phyloP scores from a whole-genome alignment of 2,329 filamentous ascomycete genomes.

The Tolypocladium amazonense region DNA sequence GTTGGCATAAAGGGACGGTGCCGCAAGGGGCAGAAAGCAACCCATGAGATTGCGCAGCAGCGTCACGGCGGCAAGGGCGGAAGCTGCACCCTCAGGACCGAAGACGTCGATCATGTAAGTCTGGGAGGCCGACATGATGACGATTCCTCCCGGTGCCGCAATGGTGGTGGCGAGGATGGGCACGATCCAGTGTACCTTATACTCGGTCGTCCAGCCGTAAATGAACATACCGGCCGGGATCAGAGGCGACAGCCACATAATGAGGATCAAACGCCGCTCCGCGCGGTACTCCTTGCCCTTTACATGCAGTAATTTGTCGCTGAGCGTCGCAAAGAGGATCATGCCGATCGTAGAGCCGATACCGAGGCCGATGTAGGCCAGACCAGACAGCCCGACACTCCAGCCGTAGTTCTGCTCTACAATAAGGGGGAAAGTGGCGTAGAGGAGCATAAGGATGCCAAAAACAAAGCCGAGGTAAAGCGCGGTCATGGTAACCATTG shows the following conservation, averaged over 20 bases:
- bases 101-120: background rate
- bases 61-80: background rate
- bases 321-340: background rate
- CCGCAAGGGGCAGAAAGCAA: background rate
- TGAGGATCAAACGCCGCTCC: background rate
- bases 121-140: background rate
- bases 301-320: background rate
- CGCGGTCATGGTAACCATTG: background rate
- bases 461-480: background rate
- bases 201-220: background rate
- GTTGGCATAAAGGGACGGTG: background rate
- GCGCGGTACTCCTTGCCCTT: background rate
- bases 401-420: background rate
- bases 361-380: background rate
- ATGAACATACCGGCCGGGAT: background rate
- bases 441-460: background rate
- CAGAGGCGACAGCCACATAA: background rate
- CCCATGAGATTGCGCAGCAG: background rate
- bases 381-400: background rate
- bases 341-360: background rate
- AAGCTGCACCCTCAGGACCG: background rate
- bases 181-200: background rate
- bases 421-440: background rate
- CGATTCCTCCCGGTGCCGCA: background rate
- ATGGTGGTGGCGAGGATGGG: background rate